Conservation (phyloP, 768 basidiomycete species). For the Leucocoprinus leucothites region DNA sequence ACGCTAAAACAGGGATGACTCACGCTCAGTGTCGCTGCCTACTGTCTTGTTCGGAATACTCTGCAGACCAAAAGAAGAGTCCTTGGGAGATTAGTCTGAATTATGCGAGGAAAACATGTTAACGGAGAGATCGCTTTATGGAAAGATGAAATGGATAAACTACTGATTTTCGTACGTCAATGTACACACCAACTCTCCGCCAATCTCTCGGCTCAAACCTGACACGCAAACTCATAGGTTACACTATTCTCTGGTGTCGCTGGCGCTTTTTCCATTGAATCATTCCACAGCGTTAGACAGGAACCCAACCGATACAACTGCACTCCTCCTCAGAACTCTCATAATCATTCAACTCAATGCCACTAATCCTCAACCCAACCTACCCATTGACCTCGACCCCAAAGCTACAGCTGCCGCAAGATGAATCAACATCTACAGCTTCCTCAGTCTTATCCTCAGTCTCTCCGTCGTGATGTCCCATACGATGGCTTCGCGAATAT, state of each 20-base stretch:
- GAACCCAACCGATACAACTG: conserved; percentile 15
- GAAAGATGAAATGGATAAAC: conserved; percentile 15
- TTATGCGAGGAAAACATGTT: not conserved
- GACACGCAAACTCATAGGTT: no score
- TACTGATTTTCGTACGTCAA: conserved; percentile 1
- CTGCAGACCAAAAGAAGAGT: not conserved
- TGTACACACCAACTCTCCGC: conserved; percentile 15
- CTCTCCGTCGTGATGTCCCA: conserved; percentile 13
- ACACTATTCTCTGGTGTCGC: no score
- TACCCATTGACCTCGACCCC: not conserved
- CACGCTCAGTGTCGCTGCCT: no score
- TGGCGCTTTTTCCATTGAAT: conserved; percentile 20
- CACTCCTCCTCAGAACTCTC: conserved; percentile 6
- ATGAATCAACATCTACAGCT: conserved; percentile 15
- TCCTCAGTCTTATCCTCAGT: conserved; percentile 15
- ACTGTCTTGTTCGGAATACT: no score
- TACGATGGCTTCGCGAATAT: conserved; percentile 21
- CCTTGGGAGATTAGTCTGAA: no score
- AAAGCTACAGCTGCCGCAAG: not conserved
- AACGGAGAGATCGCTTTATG: conserved; percentile 1
- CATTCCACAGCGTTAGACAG: conserved; percentile 18
- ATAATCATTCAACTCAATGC: conserved; percentile 15
- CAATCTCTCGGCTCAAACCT: not conserved
- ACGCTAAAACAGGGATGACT: no score
- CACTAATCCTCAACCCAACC: conserved; percentile 5